phyloP scores from a whole-genome alignment of 1,284 basidiomycete genomes.

The Laetiporus sulphureus region DNA sequence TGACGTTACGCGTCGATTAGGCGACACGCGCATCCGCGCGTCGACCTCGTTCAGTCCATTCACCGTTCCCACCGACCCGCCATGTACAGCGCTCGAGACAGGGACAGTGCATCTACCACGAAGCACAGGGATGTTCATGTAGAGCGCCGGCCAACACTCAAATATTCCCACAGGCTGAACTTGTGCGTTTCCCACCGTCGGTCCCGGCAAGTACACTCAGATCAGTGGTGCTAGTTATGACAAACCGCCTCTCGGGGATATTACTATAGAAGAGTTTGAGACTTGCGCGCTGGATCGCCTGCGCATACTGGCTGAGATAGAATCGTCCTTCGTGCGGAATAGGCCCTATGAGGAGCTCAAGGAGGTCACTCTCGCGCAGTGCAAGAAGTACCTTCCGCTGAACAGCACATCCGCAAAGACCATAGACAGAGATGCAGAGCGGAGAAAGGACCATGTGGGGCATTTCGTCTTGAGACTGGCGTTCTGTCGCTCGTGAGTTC shows the following conservation, averaged over 20 bases:
- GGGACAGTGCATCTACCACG: background rate
- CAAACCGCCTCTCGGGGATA: slow-evolving; percentile 80
- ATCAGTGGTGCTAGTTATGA: slow-evolving; percentile 59
- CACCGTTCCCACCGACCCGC: background rate
- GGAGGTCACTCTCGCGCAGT: slow-evolving; percentile 52
- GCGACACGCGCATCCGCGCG: slow-evolving; percentile 4
- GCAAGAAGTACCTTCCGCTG: slow-evolving; percentile 70
- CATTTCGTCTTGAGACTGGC: slow-evolving; percentile 95
- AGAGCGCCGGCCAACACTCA: slow-evolving; percentile 22
- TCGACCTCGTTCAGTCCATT: background rate
- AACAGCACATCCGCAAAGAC: slow-evolving; percentile 49
- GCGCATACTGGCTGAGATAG: slow-evolving; percentile 90
- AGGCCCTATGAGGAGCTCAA: slow-evolving; percentile 73
- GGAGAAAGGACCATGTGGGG: slow-evolving; percentile 84
- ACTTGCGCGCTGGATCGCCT: slow-evolving; percentile 86
- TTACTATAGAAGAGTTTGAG: slow-evolving; percentile 97
- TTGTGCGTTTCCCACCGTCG: slow-evolving; percentile 50
- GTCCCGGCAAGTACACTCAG: background rate
- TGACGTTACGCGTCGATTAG: slow-evolving; percentile 3
- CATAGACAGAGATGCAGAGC: slow-evolving; percentile 53
- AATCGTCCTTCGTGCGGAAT: slow-evolving; percentile 86
- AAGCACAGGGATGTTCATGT: slow-evolving; percentile 16
- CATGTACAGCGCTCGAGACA: slow-evolving; percentile 7
- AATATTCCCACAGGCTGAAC: slow-evolving; percentile 72
- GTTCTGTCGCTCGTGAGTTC: slow-evolving; percentile 89